Conservation (phyloP, 345 rosid genomes). For the Balakata baccata region DNA sequence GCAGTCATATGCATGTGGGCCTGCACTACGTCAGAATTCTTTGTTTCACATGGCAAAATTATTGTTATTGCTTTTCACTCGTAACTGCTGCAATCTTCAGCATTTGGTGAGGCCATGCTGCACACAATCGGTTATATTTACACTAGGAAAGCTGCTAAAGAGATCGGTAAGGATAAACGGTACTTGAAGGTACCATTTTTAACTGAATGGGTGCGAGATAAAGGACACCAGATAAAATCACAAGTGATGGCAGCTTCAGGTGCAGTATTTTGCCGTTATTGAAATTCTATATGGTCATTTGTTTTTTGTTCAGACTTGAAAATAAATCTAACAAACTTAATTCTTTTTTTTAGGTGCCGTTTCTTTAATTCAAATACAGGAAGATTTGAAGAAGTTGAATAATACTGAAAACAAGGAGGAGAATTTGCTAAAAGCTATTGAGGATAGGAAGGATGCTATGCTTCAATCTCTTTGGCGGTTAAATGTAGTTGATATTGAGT, state of each 20-base stretch:
- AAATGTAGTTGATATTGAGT: conserved; percentile 87
- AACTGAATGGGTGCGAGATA: conserved; percentile 99
- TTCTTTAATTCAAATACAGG: conserved; percentile 70
- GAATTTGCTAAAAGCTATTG: conserved; percentile 56
- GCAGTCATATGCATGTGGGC: not conserved
- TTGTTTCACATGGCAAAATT: not conserved
- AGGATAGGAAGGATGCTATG: conserved; percentile 74
- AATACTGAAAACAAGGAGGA: conserved; percentile 70
- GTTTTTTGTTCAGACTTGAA: not conserved
- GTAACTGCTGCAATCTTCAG: conserved; percentile 33
- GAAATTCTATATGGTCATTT: conserved; percentile 2
- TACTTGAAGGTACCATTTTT: conserved; percentile 87
- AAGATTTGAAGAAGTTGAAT: conserved; percentile 68
- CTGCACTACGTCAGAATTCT: not conserved
- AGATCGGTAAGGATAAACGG: conserved; percentile 81
- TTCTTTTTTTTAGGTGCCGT: conserved; percentile 60
- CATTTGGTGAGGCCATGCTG: conserved; percentile 97
- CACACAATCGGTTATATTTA: conserved; percentile 92
- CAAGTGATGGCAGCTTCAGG: conserved; percentile 99
- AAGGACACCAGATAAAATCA: conserved; percentile 85
- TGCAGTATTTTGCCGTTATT: conserved; percentile 22
- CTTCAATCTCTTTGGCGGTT: conserved; percentile 93
- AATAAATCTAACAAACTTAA: not conserved
- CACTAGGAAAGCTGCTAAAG: conserved; percentile 83
- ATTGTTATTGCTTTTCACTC: not conserved